Evolutionary conservation across 179 eudicot species (phyloP).

Genomic region (Monotropa hypopitys): DNA sequence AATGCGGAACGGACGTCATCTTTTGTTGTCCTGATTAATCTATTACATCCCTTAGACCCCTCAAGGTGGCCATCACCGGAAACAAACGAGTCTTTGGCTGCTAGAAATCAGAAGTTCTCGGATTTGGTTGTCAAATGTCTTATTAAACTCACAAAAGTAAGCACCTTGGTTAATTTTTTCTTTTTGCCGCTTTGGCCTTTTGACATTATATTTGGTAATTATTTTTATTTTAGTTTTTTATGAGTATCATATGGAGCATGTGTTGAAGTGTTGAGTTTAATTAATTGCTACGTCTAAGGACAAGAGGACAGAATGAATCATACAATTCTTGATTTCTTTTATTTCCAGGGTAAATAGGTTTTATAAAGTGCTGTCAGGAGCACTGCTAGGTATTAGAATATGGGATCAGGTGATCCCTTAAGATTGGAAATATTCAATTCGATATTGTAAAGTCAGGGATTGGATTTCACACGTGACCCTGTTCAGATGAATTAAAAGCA

Average conservation of each 20-base stretch:
- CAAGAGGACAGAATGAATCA: background rate
- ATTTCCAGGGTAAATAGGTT: background rate
- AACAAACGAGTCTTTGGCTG: slow-evolving; percentile 52
- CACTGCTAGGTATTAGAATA: background rate
- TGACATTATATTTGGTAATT: background rate
- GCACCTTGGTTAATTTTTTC: background rate
- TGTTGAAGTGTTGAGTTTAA: background rate
- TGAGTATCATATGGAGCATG: background rate
- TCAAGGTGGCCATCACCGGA: slow-evolving; percentile 88
- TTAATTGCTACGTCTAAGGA: background rate
- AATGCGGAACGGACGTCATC: slow-evolving; percentile 94
- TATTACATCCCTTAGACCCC: slow-evolving; percentile 71
- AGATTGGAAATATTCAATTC: background rate
- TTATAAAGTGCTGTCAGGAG: background rate
- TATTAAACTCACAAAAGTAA: slow-evolving; percentile 88
- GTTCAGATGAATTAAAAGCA: background rate
- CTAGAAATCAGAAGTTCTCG: slow-evolving; percentile 84
- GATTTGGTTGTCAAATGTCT: slow-evolving; percentile 95
- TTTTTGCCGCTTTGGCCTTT: background rate
- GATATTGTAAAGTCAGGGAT: background rate
- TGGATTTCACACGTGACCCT: background rate
- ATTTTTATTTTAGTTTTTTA: background rate
- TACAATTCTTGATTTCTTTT: background rate
- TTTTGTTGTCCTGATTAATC: slow-evolving; percentile 80
- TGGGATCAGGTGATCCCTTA: background rate